These are phyloP conservation scores for Dothideomycetidae sp. DNA, from an alignment of 2,329 filamentous ascomycete species.

Conservation along the genomic window DNA sequence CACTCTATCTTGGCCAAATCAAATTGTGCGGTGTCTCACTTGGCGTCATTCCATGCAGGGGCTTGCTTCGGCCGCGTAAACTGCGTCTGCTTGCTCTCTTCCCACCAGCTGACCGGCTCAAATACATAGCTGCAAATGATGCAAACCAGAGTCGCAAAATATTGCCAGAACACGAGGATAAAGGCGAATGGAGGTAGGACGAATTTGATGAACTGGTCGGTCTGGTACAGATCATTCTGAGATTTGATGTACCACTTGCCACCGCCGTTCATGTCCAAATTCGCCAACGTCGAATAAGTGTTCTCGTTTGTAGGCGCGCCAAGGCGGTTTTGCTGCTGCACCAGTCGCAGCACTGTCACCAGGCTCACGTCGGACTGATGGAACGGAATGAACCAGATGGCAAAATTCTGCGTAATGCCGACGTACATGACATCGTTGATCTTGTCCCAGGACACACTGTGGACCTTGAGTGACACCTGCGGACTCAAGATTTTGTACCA, in stretches of 20 bases:
- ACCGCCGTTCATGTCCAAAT: constrained; percentile 10
- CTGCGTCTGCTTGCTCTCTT: constrained; percentile 24
- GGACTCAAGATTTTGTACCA: constrained; percentile 81
- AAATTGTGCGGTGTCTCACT: too few relatives aligned
- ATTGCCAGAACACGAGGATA: constrained; percentile 48
- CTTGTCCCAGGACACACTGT: constrained; percentile 57
- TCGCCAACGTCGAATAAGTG: constrained; percentile 10
- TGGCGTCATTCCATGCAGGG: constrained; percentile 11
- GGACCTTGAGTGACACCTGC: constrained; percentile 51
- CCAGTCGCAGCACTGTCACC: constrained; percentile 21
- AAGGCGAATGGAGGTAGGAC: constrained; percentile 40
- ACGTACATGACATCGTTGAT: constrained; percentile 55
- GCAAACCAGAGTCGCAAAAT: constrained; percentile 50
- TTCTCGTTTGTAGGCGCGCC: constrained; percentile 11
- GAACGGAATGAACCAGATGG: constrained; percentile 63
- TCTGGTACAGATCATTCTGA: constrained; percentile 74
- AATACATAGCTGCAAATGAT: constrained; percentile 41
- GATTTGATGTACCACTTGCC: constrained; percentile 54
- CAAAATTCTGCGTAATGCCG: constrained; percentile 59
- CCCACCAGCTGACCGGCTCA: constrained; percentile 37
- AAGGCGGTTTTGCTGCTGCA: constrained; percentile 9
- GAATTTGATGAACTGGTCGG: constrained; percentile 62
- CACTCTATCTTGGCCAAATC: too few relatives aligned
- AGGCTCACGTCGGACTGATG: constrained; percentile 41
- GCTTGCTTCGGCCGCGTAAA: constrained; percentile 9